Evolutionary conservation across 768 basidiomycete genomes (phyloP).

Genomic region (Scleroderma bovista): DNA sequence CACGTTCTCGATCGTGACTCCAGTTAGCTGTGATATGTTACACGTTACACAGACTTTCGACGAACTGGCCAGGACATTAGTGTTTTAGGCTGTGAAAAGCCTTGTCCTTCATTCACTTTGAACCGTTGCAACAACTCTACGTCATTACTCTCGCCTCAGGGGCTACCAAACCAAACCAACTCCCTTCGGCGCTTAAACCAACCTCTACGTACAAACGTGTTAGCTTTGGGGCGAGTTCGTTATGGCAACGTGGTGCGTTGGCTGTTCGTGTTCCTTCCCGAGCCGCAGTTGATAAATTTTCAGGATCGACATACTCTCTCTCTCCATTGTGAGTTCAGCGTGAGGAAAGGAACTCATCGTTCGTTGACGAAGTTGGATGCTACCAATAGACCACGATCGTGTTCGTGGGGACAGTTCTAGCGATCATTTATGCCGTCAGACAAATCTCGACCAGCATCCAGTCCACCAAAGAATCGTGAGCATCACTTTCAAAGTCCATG

Average conservation of each 20-base stretch:
- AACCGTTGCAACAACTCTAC: too few relatives aligned
- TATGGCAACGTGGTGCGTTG: constrained; percentile 16
- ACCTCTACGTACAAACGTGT: too few relatives aligned
- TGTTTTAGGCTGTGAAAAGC: too few relatives aligned
- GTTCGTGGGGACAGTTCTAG: constrained; percentile 42
- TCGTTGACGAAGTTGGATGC: background rate
- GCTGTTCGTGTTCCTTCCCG: background rate
- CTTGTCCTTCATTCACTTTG: too few relatives aligned
- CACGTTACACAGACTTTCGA: too few relatives aligned
- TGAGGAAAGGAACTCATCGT: background rate
- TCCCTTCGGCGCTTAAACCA: too few relatives aligned
- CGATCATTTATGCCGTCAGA: constrained; percentile 32
- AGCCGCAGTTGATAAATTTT: background rate
- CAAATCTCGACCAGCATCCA: constrained; percentile 38
- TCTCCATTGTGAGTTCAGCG: constrained; percentile 30
- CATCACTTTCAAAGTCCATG: constrained; percentile 5
- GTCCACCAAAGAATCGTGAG: constrained; percentile 53
- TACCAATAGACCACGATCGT: constrained; percentile 43
- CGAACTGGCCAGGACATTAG: too few relatives aligned
- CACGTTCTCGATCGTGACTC: too few relatives aligned
- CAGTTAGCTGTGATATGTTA: too few relatives aligned
- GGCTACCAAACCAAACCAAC: too few relatives aligned
- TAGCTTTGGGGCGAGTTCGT: background rate
- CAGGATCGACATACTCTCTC: constrained; percentile 41
- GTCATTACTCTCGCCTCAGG: too few relatives aligned